Conservation (phyloP, 1,284 basidiomycete species). For the Bjerkandera adusta region DNA sequence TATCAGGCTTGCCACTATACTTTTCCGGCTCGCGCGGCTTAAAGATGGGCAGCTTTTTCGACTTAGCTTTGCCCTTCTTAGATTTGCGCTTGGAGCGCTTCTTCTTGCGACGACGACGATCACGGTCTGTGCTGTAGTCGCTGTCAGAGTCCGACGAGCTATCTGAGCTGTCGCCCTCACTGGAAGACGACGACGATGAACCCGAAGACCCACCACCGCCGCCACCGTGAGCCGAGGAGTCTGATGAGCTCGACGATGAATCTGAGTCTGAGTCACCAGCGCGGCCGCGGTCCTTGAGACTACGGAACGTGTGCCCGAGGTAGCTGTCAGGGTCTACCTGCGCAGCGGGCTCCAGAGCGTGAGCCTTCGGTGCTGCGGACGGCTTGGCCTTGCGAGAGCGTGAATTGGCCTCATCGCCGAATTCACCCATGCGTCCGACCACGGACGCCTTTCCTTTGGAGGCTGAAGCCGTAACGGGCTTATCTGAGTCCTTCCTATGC, state of each 20-base stretch:
- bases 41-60: slow-evolving; percentile 6
- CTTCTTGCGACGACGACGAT: no score
- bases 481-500: neutral
- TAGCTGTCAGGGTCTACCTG: slow-evolving; percentile 10
- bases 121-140: no score
- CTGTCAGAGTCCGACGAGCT: no score
- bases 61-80: slow-evolving; percentile 5
- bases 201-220: no score
- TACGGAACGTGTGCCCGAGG: slow-evolving; percentile 1
- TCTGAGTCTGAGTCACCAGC: neutral
- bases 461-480: no score
- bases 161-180: no score
- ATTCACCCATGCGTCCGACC: neutral
- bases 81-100: neutral
- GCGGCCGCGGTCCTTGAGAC: neutral
- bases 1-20: slow-evolving; percentile 16
- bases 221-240: no score
- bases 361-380: neutral
- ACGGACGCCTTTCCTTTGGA: no score
- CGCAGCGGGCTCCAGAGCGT: neutral
- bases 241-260: no score
- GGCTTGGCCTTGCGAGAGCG: no score
- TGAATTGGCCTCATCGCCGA: no score
- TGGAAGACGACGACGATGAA: neutral
- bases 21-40: slow-evolving; percentile 17